Conservation (phyloP, 106 monocot species). For the Xerophyta viscosa region DNA sequence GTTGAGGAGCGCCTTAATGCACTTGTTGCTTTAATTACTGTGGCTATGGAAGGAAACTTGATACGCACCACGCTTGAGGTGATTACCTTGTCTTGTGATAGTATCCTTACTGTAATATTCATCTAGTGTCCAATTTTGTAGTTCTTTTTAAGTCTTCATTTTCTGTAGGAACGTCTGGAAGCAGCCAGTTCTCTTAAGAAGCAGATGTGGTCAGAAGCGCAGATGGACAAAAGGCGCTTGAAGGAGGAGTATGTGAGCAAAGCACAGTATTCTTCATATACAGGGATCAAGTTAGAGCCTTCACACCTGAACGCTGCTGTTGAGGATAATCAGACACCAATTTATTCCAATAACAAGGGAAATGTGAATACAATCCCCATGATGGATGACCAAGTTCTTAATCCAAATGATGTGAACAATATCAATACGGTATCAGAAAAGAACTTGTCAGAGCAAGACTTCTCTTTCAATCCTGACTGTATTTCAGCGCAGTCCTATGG, state of each 20-base stretch:
- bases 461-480: constrained; percentile 31
- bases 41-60: constrained; percentile 91
- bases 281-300: constrained; percentile 38
- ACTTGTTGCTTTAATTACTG: constrained; percentile 72
- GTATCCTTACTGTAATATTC: too few relatives aligned
- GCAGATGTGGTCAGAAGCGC: constrained; percentile 97
- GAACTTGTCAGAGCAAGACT: constrained; percentile 46
- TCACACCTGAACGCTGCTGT: constrained; percentile 22
- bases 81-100: too few relatives aligned
- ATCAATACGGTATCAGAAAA: constrained; percentile 33
- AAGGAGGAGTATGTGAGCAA: constrained; percentile 75
- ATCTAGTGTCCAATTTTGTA: background rate
- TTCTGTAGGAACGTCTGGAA: constrained; percentile 87
- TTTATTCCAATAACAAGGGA: constrained; percentile 19
- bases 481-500: constrained; percentile 48
- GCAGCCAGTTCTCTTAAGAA: constrained; percentile 96
- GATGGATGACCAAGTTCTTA: constrained; percentile 29
- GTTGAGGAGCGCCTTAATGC: constrained; percentile 95
- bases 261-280: constrained; percentile 41
- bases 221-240: constrained; percentile 83
- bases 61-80: constrained; percentile 92
- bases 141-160: constrained; percentile 6
- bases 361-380: constrained; percentile 25
- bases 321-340: constrained; percentile 42
- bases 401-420: constrained; percentile 23